phyloP scores from a whole-genome alignment of 2,329 filamentous ascomycete species.

The Fusarium veterinarium region DNA sequence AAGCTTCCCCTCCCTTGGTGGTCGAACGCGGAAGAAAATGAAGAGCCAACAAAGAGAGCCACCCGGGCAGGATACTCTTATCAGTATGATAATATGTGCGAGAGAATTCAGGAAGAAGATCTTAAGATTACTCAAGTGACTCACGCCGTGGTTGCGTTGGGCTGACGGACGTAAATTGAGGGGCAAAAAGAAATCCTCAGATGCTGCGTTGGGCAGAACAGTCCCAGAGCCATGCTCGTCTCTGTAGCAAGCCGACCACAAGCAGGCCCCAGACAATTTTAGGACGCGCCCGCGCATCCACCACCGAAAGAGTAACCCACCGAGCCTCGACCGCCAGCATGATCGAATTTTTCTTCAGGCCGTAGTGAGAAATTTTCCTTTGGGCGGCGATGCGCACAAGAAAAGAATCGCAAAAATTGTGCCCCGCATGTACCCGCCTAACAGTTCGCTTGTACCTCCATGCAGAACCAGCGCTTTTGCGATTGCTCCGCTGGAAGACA shows the following conservation, averaged over 20 bases:
- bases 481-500: constrained; percentile 5
- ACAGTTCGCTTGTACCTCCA: constrained; percentile 46
- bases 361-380: constrained; percentile 45
- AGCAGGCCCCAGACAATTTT: constrained; percentile 32
- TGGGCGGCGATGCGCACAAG: constrained; percentile 29
- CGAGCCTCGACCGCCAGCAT: constrained; percentile 37
- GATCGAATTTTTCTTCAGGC: constrained; percentile 41
- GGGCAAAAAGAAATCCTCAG: constrained; percentile 32
- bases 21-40: constrained; percentile 12
- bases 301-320: constrained; percentile 33
- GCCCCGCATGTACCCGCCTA: constrained; percentile 46
- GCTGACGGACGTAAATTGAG: constrained; percentile 41
- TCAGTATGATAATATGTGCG: constrained; percentile 1
- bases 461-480: neutral
- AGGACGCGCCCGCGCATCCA: constrained; percentile 29
- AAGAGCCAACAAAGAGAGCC: neutral
- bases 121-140: constrained; percentile 30
- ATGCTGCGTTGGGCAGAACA: constrained; percentile 44
- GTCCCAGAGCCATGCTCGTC: constrained; percentile 15
- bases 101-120: neutral
- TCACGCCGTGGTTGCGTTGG: constrained; percentile 45
- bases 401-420: constrained; percentile 23
- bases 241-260: constrained; percentile 24
- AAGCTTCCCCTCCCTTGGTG: constrained; percentile 38
- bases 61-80: neutral